phyloP scores from a whole-genome alignment of 1,284 basidiomycete genomes.

The Malassezia sympodialis region DNA sequence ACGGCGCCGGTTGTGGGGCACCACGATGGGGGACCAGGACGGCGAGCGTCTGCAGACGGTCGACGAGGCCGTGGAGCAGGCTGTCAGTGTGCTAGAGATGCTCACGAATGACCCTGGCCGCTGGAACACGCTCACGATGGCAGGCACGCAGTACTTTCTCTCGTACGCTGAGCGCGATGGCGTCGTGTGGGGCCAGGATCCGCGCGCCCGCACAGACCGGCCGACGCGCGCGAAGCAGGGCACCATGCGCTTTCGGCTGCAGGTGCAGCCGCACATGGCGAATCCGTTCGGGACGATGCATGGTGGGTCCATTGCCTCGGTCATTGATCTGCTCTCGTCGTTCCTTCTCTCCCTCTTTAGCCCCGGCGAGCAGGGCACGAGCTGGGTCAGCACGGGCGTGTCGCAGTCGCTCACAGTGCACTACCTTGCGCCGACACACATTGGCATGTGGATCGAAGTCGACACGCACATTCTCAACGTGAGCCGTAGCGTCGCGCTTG shows the following conservation, averaged over 20 bases:
- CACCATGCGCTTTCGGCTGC: constrained; percentile 11
- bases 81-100: neutral
- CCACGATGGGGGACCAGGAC: neutral
- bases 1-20: neutral
- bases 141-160: neutral
- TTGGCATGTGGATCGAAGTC: constrained; percentile 36
- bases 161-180: constrained; percentile 12
- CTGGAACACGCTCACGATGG: neutral
- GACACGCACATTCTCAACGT: constrained; percentile 25
- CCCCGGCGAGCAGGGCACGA: constrained; percentile 14
- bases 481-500: constrained; percentile 26
- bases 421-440: constrained; percentile 32
- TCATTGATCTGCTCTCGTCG: constrained; percentile 11
- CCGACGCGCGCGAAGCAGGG: constrained; percentile 5
- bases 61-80: neutral
- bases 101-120: neutral
- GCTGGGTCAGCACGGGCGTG: constrained; percentile 41
- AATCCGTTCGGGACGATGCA: constrained; percentile 16
- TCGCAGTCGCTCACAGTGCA: constrained; percentile 37
- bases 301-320: constrained; percentile 13
- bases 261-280: constrained; percentile 1
- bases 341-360: constrained; percentile 25
- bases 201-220: constrained; percentile 4
- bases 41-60: constrained; percentile 3
- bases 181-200: constrained; percentile 7